Evolutionary conservation across 1,139 yeast genomes (phyloP), one percentile per base, ranked within the genome.

Genomic region (Nakaseomyces kungkrabaensis): DNA sequence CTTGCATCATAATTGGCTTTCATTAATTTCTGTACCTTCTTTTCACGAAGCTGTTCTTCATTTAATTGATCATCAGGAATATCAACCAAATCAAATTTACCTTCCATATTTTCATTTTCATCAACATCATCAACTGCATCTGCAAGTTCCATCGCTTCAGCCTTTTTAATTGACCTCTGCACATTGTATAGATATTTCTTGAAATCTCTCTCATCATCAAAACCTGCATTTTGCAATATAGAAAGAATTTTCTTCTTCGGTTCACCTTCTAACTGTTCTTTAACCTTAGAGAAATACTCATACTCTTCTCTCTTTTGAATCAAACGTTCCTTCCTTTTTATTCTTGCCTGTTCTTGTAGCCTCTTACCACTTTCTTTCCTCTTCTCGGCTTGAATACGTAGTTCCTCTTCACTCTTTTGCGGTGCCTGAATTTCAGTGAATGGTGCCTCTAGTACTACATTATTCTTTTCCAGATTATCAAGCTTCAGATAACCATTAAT

Each of bases 1-100:
- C 97, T 77, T 0, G 97, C 96, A 49, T 92, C 98, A 59, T 77
- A 82, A 59, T 87, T 88, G 4, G 95, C 95, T 60, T 88, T 88
- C 68, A 85, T 72, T 41, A 92, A 74, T 58, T 79, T 75, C 67
- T 92, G 97, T 52, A 82, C 82, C 50, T 95, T 75, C 67, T 94
- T 94, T 62, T 89, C 97, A 59, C 84, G 87, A 49, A 88, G 71
- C 60, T 86, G 86, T 5, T 85, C 96, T 38, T 85, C 89, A 43
- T 76, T 75, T 44, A 94, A 73, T 55, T 89, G 83, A 43, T 82
- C 92, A 66, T 92, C 95, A 0, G 97, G 92, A 5, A 79, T 73
- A 41, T 87, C 95, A 0, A 87, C 78, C 51, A 92, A 71, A 11
- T 96, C 92, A 76, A 89, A 90, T 11, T 78, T 70, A 1, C 85